Percentiles rank a stretch among this genome's conserved stretches.
These are phyloP conservation scores for Sphagnum contortum DNA, from an alignment of 225 moss, liverwort and hornwort genomes.

Conservation along the genomic window DNA sequence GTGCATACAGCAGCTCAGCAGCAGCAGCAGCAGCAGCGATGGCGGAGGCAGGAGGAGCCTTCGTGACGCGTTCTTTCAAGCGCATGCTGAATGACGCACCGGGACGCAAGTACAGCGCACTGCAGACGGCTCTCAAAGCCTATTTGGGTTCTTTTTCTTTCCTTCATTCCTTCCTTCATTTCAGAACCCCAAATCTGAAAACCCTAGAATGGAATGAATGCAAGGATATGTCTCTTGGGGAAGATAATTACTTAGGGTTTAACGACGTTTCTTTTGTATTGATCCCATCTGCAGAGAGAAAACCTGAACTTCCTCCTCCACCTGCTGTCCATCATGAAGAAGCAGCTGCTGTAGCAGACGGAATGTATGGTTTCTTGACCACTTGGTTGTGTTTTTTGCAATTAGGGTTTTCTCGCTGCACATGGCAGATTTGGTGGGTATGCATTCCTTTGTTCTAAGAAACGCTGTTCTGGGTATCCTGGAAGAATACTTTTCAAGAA, in stretches of 20 bases:
- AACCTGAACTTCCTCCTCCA: constrained; percentile 20
- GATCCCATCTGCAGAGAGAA: constrained; percentile 28
- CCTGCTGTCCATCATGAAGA: constrained; percentile 47
- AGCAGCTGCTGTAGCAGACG: constrained; percentile 39
- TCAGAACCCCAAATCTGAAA: no score
- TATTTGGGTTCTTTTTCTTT: constrained; percentile 54
- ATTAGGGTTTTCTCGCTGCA: background rate
- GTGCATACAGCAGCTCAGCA: no score
- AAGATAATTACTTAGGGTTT: no score
- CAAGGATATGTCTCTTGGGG: no score
- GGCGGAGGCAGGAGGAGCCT: constrained; percentile 99
- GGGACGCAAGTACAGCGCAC: constrained; percentile 65
- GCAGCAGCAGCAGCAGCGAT: constrained; percentile 27
- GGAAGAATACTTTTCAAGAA: background rate
- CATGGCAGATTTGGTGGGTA: no score
- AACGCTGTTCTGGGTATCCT: background rate
- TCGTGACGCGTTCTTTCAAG: constrained; percentile 98
- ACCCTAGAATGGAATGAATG: no score
- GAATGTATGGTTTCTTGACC: constrained; percentile 26
- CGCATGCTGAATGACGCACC: constrained; percentile 99
- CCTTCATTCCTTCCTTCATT: no score
- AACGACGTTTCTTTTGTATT: no score
- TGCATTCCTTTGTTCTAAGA: no score
- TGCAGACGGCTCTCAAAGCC: constrained; percentile 86
- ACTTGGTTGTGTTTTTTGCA: background rate